Evolutionary conservation across 1,284 basidiomycete species (phyloP).

Genomic region (Ceratobasidium sp.): DNA sequence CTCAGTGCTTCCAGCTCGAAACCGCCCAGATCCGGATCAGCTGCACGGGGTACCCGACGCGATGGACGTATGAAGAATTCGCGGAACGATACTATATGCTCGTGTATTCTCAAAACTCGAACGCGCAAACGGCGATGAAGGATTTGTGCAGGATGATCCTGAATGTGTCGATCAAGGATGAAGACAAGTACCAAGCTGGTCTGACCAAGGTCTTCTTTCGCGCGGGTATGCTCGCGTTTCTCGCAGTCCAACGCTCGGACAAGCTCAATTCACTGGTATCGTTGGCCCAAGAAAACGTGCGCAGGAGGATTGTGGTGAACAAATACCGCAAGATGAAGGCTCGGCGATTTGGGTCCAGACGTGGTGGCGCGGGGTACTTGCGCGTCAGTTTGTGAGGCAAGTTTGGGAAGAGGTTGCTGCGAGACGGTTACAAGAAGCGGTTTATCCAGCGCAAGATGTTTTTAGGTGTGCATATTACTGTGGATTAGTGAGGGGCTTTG

Average conservation of each 20-base stretch:
- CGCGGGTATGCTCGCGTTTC: slow-evolving; percentile 97
- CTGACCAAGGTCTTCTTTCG: slow-evolving; percentile 99
- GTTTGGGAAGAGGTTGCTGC: slow-evolving; percentile 82
- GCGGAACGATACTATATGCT: slow-evolving; percentile 99
- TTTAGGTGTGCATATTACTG: slow-evolving; percentile 68
- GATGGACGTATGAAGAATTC: slow-evolving; percentile 99
- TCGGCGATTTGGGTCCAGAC: slow-evolving; percentile 89
- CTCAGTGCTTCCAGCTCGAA: neutral
- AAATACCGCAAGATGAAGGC: slow-evolving; percentile 78
- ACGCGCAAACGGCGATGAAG: slow-evolving; percentile 73
- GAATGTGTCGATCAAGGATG: slow-evolving; percentile 86
- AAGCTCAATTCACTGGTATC: slow-evolving; percentile 93
- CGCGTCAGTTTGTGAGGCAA: slow-evolving; percentile 73
- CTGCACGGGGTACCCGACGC: slow-evolving; percentile 98
- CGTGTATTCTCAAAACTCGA: slow-evolving; percentile 86
- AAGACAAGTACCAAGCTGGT: slow-evolving; percentile 97
- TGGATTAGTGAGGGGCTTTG: slow-evolving; percentile 60
- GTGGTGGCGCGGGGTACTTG: slow-evolving; percentile 90
- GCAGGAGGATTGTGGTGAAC: slow-evolving; percentile 84
- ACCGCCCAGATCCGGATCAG: slow-evolving; percentile 82
- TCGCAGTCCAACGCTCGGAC: slow-evolving; percentile 90
- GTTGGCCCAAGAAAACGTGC: slow-evolving; percentile 96
- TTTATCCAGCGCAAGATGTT: slow-evolving; percentile 81
- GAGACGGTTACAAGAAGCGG: slow-evolving; percentile 78
- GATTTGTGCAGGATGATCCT: slow-evolving; percentile 89